Conservation (phyloP, 495 filamentous ascomycete genomes). For the Annulohypoxylon stygium region DNA sequence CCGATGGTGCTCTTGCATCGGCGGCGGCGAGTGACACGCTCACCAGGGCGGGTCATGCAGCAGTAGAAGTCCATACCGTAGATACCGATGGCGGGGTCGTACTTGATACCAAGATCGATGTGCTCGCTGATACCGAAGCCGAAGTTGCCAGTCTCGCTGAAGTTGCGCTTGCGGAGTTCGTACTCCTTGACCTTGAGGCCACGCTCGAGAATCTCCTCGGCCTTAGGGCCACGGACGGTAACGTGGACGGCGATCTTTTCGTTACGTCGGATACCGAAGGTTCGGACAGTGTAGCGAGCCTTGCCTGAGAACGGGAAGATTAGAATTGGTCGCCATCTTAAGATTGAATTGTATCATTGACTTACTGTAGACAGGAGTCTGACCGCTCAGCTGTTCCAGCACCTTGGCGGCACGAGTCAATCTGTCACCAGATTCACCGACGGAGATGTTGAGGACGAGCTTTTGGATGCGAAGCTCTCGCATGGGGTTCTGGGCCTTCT, state of each 20-base stretch:
- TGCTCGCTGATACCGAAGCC: slow-evolving; percentile 99
- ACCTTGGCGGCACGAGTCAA: slow-evolving; percentile 99
- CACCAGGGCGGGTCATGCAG: slow-evolving; percentile 99
- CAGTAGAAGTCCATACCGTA: slow-evolving; percentile 99
- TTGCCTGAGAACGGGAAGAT: slow-evolving; percentile 74
- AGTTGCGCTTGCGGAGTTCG: slow-evolving; percentile 98
- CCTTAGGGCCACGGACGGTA: slow-evolving; percentile 99
- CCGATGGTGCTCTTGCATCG: slow-evolving; percentile 89
- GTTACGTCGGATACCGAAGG: slow-evolving; percentile 99
- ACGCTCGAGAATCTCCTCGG: slow-evolving; percentile 99
- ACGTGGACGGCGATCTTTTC: slow-evolving; percentile 99
- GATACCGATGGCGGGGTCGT: slow-evolving; percentile 99
- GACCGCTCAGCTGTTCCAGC: slow-evolving; percentile 98
- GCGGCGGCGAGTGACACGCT: slow-evolving; percentile 95
- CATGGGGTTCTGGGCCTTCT: slow-evolving; percentile 97
- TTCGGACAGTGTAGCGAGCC: slow-evolving; percentile 99
- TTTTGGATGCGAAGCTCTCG: slow-evolving; percentile 99
- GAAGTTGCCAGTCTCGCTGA: slow-evolving; percentile 99
- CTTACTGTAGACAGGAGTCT: slow-evolving; percentile 99
- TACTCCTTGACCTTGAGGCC: slow-evolving; percentile 99
- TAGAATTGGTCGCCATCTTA: slow-evolving; percentile 18
- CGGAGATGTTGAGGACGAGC: slow-evolving; percentile 99
- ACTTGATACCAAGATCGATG: slow-evolving; percentile 99
- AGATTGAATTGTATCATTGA: slow-evolving; percentile 16
- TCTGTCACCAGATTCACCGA: slow-evolving; percentile 99